These are phyloP conservation scores for Cokeromyces recurvatus DNA, from an alignment of 371 early-diverging fungal genomes.

Conservation along the genomic window DNA sequence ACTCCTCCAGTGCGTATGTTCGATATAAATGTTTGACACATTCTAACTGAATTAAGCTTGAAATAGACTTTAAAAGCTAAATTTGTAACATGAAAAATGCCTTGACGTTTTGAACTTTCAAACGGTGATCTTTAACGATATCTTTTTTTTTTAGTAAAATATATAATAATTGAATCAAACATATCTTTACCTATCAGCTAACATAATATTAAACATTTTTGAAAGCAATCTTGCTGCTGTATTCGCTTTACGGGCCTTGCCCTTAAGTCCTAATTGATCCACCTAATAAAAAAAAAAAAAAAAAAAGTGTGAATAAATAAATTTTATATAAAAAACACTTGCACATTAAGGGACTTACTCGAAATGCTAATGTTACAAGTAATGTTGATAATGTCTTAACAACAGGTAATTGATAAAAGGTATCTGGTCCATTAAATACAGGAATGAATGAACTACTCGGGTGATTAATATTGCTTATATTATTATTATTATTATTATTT, in stretches of 20 bases:
- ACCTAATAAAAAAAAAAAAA: conserved; percentile 7
- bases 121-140: conserved; percentile 28
- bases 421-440: conserved; percentile 16
- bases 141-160: background rate
- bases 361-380: conserved; percentile 16
- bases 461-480: no score
- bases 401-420: conserved; percentile 16
- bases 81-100: conserved; percentile 50
- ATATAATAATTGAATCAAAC: background rate
- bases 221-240: conserved; percentile 19
- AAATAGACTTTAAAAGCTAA: conserved; percentile 53
- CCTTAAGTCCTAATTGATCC: conserved; percentile 10
- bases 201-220: conserved; percentile 24
- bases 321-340: no score
- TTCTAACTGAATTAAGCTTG: conserved; percentile 30
- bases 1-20: conserved; percentile 46
- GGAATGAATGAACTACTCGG: conserved; percentile 11
- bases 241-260: conserved; percentile 23
- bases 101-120: conserved; percentile 43
- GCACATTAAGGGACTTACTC: no score
- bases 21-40: conserved; percentile 51
- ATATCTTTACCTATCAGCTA: conserved; percentile 15
- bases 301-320: no score
- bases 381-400: conserved; percentile 12
- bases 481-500: no score